Conservation (phyloP, 768 basidiomycete genomes). For the Boletus huronensis region DNA sequence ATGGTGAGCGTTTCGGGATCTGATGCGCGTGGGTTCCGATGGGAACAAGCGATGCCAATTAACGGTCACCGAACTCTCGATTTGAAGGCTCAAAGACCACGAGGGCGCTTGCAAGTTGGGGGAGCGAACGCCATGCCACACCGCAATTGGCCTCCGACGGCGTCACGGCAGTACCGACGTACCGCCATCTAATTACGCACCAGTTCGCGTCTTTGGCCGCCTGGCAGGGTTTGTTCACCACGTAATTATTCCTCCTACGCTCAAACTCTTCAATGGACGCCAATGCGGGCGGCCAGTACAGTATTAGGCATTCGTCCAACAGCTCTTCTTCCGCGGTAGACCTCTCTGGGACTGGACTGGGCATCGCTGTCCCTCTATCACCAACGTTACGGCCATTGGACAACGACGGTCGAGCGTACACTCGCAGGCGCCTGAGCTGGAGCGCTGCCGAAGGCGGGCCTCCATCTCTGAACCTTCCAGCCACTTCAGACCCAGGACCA, state of each 20-base stretch:
- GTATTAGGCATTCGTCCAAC: constrained; percentile 11
- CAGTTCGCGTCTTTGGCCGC: background rate
- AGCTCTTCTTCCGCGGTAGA: constrained; percentile 58
- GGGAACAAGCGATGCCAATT: background rate
- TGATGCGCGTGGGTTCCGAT: background rate
- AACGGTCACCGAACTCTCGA: background rate
- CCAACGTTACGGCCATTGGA: constrained; percentile 42
- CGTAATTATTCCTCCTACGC: background rate
- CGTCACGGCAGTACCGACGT: too few species aligned
- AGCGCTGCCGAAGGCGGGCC: constrained; percentile 44
- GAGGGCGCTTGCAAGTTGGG: background rate
- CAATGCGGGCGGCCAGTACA: constrained; percentile 1
- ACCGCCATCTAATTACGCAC: background rate
- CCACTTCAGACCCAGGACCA: constrained; percentile 20
- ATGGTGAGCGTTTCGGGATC: background rate
- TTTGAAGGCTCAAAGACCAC: background rate
- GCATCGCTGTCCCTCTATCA: constrained; percentile 45
- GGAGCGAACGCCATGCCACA: too few species aligned
- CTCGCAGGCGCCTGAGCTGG: constrained; percentile 61
- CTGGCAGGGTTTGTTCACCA: background rate
- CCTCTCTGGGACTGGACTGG: constrained; percentile 46
- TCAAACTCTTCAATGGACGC: constrained; percentile 12
- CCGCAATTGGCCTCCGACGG: background rate
- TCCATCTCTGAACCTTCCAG: constrained; percentile 36
- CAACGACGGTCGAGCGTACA: constrained; percentile 28